Conservation (phyloP, 306 rosid species). For the Pterocarpus macrocarpus region DNA sequence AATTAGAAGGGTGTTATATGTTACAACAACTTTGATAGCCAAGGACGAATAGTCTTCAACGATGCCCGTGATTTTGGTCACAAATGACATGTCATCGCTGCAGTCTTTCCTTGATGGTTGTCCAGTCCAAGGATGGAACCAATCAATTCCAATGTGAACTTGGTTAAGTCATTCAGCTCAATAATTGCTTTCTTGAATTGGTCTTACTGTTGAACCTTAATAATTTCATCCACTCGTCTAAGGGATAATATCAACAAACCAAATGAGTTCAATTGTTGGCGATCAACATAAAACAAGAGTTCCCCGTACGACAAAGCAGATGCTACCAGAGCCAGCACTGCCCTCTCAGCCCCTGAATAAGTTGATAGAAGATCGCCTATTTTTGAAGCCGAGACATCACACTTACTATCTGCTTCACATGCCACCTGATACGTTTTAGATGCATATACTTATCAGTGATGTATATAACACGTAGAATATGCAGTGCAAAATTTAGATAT, state of each 20-base stretch:
- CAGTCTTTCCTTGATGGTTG: not conserved
- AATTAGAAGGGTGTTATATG: not conserved
- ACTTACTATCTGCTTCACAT: not conserved
- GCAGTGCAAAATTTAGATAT: not conserved
- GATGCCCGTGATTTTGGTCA: not conserved
- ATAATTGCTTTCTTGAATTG: not conserved
- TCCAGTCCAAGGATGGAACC: not conserved
- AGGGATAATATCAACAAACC: not conserved
- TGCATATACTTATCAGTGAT: not conserved
- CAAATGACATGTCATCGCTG: not conserved
- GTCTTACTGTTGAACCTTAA: not conserved
- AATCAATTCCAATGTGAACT: not conserved
- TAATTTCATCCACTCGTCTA: not conserved
- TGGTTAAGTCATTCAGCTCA: not conserved
- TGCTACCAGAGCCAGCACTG: not conserved
- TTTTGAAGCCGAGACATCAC: not conserved
- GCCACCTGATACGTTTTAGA: not conserved
- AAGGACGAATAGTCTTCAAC: not conserved
- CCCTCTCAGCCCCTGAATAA: not conserved
- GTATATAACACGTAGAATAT: not conserved
- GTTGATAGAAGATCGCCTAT: not conserved
- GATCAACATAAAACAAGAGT: not conserved
- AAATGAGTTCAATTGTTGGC: not conserved
- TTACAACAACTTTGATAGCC: not conserved
- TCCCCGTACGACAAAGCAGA: constrained; percentile 10